Percentiles rank a stretch among this genome's conserved stretches.
Evolutionary conservation across 2,329 filamentous ascomycete species (phyloP).

Genomic region (Fusarium poae): DNA sequence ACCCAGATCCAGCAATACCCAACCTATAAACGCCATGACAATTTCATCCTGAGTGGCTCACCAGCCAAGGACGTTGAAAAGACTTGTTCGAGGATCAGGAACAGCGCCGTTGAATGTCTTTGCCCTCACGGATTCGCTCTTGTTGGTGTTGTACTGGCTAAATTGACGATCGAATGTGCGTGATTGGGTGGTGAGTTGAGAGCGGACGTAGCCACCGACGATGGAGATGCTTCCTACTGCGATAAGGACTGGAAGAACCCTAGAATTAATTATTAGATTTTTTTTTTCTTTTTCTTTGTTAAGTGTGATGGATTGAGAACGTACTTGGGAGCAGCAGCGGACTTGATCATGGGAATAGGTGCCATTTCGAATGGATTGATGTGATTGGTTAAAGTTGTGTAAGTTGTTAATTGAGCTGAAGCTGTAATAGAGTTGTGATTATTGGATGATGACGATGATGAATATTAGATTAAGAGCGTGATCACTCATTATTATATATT

Average conservation of each 20-base stretch:
- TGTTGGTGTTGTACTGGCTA: constrained; percentile 43
- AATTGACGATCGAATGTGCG: constrained; percentile 46
- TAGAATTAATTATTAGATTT: constrained; percentile 20
- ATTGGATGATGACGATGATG: constrained; percentile 23
- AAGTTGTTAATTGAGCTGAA: constrained; percentile 22
- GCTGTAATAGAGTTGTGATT: constrained; percentile 8
- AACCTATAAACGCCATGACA: constrained; percentile 8
- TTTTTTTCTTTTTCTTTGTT: neutral
- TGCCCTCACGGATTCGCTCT: constrained; percentile 40
- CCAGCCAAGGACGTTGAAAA: constrained; percentile 48
- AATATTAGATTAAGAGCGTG: neutral
- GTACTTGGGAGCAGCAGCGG: constrained; percentile 38
- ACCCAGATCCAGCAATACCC: neutral
- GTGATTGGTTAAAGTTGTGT: constrained; percentile 27
- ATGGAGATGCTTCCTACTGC: constrained; percentile 43
- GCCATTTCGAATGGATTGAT: constrained; percentile 37
- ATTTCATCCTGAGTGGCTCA: neutral
- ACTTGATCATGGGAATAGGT: constrained; percentile 39
- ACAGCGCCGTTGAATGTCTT: constrained; percentile 42
- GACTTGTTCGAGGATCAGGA: constrained; percentile 45
- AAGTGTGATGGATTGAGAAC: neutral
- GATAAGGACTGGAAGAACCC: constrained; percentile 42
- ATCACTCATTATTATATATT: constrained; percentile 36
- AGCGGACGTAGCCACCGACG: constrained; percentile 35
- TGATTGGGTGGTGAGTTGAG: constrained; percentile 40